Percentiles rank a stretch among this genome's conserved stretches.
Evolutionary conservation across 352 stramenopile species (phyloP).

Genomic region (Phytophthora sp.): DNA sequence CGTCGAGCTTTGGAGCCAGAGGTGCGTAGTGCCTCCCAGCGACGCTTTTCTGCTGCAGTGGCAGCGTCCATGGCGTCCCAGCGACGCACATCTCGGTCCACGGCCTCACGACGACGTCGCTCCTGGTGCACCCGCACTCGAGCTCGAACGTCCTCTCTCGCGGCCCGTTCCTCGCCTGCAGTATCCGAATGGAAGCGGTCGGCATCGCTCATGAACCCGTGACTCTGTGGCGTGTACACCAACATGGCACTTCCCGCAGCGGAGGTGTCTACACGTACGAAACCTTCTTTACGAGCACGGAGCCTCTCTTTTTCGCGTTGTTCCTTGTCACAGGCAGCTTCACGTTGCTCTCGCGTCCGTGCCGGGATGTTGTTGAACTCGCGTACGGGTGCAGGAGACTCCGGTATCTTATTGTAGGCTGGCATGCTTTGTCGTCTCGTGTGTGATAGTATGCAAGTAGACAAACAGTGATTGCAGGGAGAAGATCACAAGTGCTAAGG

Average conservation of each 20-base stretch:
- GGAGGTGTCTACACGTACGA: constrained; percentile 73
- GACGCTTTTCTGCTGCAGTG: constrained; percentile 70
- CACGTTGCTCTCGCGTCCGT: constrained; percentile 66
- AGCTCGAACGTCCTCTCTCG: constrained; percentile 58
- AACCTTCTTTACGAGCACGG: constrained; percentile 67
- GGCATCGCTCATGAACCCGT: constrained; percentile 85
- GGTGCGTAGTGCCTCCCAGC: constrained; percentile 60
- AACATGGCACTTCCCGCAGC: constrained; percentile 72
- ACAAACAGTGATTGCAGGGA: neutral
- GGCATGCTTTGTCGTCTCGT: constrained; percentile 17
- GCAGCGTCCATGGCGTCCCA: constrained; percentile 87
- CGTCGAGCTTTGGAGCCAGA: constrained; percentile 82
- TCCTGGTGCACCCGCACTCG: constrained; percentile 70
- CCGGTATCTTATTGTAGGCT: constrained; percentile 12
- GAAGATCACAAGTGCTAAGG: constrained; percentile 20
- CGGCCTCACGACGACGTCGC: constrained; percentile 58
- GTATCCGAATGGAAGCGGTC: constrained; percentile 92
- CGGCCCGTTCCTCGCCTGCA: constrained; percentile 78
- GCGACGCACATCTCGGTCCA: constrained; percentile 78
- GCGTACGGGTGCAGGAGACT: constrained; percentile 6
- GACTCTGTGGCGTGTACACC: constrained; percentile 60
- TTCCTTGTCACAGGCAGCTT: constrained; percentile 80
- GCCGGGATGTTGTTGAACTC: constrained; percentile 86
- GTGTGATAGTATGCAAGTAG: neutral
- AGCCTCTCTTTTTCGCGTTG: constrained; percentile 78